Conservation (phyloP, 345 rosid species). For the Eucalyptus curtisii region DNA sequence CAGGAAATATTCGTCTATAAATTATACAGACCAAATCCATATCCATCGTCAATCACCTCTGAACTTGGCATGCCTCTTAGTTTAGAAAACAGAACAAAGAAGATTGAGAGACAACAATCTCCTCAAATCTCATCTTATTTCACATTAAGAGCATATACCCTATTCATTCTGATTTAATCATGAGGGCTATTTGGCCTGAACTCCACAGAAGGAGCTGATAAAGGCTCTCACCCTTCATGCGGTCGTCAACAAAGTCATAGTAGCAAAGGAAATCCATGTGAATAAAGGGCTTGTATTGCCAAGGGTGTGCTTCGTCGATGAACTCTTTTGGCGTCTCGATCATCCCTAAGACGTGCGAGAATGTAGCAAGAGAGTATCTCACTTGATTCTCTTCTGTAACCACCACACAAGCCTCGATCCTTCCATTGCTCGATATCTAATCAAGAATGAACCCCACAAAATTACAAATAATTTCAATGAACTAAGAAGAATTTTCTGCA, state of each 20-base stretch:
- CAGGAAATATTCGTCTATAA: background rate
- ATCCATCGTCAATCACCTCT: background rate
- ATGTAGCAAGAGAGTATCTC: conserved; percentile 9
- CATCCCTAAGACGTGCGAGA: background rate
- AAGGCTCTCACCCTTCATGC: background rate
- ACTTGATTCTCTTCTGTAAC: background rate
- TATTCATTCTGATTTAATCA: background rate
- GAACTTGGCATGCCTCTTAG: background rate
- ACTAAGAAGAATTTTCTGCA: background rate
- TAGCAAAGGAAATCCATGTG: conserved; percentile 2
- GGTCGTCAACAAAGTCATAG: background rate
- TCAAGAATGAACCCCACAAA: background rate
- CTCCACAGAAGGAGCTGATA: background rate
- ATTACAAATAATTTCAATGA: background rate
- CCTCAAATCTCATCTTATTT: background rate
- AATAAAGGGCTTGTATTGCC: conserved; percentile 9
- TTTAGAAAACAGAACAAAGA: background rate
- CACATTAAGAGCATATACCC: background rate
- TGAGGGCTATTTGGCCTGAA: background rate
- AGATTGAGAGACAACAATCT: background rate
- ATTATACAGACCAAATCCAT: background rate
- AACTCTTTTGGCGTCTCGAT: conserved; percentile 3
- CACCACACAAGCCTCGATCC: background rate
- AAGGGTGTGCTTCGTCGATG: conserved; percentile 4
- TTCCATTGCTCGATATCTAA: conserved; percentile 19